Evolutionary conservation across 2,329 filamentous ascomycete species (phyloP).

Genomic region (Dactylellina leptospora): DNA sequence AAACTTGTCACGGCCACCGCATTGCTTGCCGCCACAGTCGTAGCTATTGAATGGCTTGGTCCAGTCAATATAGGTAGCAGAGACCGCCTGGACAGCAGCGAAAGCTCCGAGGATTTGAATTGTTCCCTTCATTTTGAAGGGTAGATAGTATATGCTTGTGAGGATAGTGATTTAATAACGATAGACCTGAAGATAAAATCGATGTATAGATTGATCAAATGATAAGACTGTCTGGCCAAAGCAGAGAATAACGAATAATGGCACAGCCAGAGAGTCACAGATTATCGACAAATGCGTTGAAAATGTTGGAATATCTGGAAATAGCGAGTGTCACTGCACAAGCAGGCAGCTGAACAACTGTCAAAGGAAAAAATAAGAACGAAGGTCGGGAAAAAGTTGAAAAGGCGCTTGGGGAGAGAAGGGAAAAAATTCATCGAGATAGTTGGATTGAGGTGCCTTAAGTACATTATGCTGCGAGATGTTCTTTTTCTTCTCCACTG

Average conservation of each 20-base stretch:
- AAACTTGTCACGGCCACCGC: slow-evolving; percentile 38
- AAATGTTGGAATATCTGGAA: slow-evolving; percentile 49
- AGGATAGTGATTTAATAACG: slow-evolving; percentile 10
- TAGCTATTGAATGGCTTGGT: slow-evolving; percentile 38
- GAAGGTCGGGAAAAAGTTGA: slow-evolving; percentile 42
- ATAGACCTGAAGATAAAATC: slow-evolving; percentile 43
- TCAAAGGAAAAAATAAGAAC: slow-evolving; percentile 35
- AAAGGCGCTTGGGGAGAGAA: slow-evolving; percentile 43
- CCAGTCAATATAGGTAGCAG: slow-evolving; percentile 45
- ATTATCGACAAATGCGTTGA: slow-evolving; percentile 35
- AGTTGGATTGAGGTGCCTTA: slow-evolving; percentile 40
- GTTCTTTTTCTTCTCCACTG: neutral
- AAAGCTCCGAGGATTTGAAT: slow-evolving; percentile 47
- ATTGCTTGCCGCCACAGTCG: slow-evolving; percentile 36
- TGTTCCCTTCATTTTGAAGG: slow-evolving; percentile 46
- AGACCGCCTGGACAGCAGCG: slow-evolving; percentile 39
- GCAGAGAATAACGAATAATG: slow-evolving; percentile 42
- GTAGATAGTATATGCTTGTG: slow-evolving; percentile 22
- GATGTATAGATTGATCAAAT: slow-evolving; percentile 40
- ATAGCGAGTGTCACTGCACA: slow-evolving; percentile 47
- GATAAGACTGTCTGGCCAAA: slow-evolving; percentile 48
- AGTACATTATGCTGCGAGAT: slow-evolving; percentile 42
- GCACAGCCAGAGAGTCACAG: slow-evolving; percentile 46
- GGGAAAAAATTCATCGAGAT: slow-evolving; percentile 29
- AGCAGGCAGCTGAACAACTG: slow-evolving; percentile 17